Conservation (phyloP, 148 eudicot genomes). For the Polygonum maritimum region DNA sequence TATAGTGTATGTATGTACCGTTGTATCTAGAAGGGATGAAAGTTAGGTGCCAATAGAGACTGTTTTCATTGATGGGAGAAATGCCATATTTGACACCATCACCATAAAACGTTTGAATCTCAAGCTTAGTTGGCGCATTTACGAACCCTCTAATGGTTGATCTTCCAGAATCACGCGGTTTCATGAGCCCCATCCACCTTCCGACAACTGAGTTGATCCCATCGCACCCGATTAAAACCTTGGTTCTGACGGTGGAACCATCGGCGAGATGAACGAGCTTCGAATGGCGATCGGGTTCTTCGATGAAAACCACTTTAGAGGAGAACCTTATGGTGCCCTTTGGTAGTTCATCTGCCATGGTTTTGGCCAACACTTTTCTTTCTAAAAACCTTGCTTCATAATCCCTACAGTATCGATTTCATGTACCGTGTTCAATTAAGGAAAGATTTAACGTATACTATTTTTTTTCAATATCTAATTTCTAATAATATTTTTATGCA, state of each 20-base stretch:
- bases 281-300: too few species aligned
- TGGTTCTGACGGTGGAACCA: not conserved
- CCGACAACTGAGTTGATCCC: constrained; percentile 29
- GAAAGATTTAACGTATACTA: too few species aligned
- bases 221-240: constrained; percentile 49
- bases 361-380: constrained; percentile 32
- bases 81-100: constrained; percentile 26
- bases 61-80: constrained; percentile 19
- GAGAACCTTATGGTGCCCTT: not conserved
- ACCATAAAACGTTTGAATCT: constrained; percentile 17
- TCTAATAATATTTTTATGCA: too few species aligned
- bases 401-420: not conserved
- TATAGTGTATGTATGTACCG: not conserved
- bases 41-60: constrained; percentile 26
- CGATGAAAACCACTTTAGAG: too few species aligned
- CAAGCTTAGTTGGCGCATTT: not conserved
- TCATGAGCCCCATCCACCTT: constrained; percentile 12
- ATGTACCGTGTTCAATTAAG: too few species aligned
- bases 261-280: too few species aligned
- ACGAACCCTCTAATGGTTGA: constrained; percentile 9
- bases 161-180: constrained; percentile 4
- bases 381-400: constrained; percentile 20
- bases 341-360: constrained; percentile 41
- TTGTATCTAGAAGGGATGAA: constrained; percentile 12
- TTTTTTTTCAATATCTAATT: too few species aligned